These are phyloP conservation scores for Strigomonas galati DNA, from an alignment of 208 protist species.

Conservation along the genomic window DNA sequence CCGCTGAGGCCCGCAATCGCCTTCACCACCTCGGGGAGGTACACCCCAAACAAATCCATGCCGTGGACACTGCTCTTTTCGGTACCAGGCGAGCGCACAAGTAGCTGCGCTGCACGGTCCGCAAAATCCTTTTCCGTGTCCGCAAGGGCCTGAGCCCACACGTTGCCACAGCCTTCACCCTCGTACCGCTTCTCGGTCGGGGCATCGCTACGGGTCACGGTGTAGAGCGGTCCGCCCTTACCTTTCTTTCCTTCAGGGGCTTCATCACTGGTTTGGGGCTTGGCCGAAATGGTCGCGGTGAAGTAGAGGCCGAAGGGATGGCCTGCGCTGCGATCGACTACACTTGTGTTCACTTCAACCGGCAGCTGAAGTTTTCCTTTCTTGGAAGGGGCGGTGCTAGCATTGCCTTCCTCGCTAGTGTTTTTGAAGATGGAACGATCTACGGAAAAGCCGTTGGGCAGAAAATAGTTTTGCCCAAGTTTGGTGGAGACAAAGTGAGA, in stretches of 20 bases:
- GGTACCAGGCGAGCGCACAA: too few species aligned
- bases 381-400: not conserved
- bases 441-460: slow-evolving; percentile 54
- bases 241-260: too few species aligned
- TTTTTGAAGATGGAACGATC: slow-evolving; percentile 48
- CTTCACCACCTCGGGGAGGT: slow-evolving; percentile 14
- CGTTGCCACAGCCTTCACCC: slow-evolving; percentile 23
- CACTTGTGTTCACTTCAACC: not conserved
- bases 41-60: slow-evolving; percentile 29
- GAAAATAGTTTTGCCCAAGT: slow-evolving; percentile 23
- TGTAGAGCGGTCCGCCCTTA: slow-evolving; percentile 28
- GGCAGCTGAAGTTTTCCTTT: not conserved
- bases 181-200: slow-evolving; percentile 34
- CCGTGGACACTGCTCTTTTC: slow-evolving; percentile 4
- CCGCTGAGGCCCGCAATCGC: slow-evolving; percentile 10
- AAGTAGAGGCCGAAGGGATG: slow-evolving; percentile 24
- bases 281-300: slow-evolving; percentile 33
- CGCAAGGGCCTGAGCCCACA: slow-evolving; percentile 50
- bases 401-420: not conserved
- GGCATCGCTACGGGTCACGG: slow-evolving; percentile 60
- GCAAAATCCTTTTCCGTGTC: slow-evolving; percentile 58
- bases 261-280: not conserved
- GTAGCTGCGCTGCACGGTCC: slow-evolving; percentile 9
- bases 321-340: not conserved
- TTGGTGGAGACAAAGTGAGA: slow-evolving; percentile 18